Conservation (phyloP, 257 asterid species). For the Salvia rosmarinus region DNA sequence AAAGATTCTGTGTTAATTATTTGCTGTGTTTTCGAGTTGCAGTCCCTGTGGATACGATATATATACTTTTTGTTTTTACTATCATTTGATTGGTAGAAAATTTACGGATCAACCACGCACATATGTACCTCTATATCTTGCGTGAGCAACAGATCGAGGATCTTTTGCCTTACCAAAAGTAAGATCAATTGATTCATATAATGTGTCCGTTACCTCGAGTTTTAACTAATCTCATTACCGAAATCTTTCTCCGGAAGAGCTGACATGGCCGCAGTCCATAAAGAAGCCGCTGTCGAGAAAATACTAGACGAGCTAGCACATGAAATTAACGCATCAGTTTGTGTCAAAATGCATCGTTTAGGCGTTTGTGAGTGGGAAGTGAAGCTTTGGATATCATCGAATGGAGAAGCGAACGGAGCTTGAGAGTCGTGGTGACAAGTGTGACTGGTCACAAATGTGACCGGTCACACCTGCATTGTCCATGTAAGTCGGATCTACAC, state of each 20-base stretch:
- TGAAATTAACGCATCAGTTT: slow-evolving; percentile 75
- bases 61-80: too few relatives aligned
- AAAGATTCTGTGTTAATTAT: too few relatives aligned
- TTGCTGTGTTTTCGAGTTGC: too few relatives aligned
- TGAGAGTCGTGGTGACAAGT: slow-evolving; percentile 87
- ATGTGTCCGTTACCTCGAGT: slow-evolving; percentile 6
- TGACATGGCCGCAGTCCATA: slow-evolving; percentile 53
- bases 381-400: slow-evolving; percentile 89
- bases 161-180: slow-evolving; percentile 83
- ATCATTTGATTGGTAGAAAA: too few relatives aligned
- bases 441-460: slow-evolving; percentile 84
- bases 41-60: too few relatives aligned
- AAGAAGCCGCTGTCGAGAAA: slow-evolving; percentile 71
- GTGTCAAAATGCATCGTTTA: slow-evolving; percentile 91
- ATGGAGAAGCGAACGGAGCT: slow-evolving; percentile 92
- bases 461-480: slow-evolving; percentile 94
- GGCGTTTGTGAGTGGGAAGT: slow-evolving; percentile 97
- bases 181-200: slow-evolving; percentile 36
- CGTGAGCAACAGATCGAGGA: slow-evolving; percentile 88
- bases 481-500: slow-evolving; percentile 58
- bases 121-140: slow-evolving; percentile 85
- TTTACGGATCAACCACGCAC: too few relatives aligned
- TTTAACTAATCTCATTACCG: slow-evolving; percentile 34
- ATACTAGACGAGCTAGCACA: slow-evolving; percentile 68
- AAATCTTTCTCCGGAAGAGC: slow-evolving; percentile 62